Evolutionary conservation across 2,329 filamentous ascomycete genomes (phyloP).

Genomic region (Teratosphaeria destructans): DNA sequence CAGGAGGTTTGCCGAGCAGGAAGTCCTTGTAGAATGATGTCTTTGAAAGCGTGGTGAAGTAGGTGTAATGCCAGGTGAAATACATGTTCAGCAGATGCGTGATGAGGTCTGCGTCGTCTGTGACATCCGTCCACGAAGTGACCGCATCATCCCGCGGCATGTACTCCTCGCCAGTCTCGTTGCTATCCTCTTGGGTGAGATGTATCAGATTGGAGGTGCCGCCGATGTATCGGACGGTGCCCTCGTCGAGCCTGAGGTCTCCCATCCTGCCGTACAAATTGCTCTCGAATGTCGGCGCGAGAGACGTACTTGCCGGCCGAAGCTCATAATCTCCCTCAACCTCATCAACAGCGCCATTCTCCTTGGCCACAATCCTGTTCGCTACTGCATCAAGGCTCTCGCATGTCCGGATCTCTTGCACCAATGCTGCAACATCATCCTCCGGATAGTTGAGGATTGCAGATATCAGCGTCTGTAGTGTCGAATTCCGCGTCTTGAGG

Average conservation of each 20-base stretch:
- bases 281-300: slow-evolving; percentile 50
- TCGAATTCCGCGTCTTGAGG: slow-evolving; percentile 76
- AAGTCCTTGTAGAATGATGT: slow-evolving; percentile 82
- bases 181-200: slow-evolving; percentile 43
- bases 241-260: slow-evolving; percentile 76
- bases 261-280: slow-evolving; percentile 90
- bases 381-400: slow-evolving; percentile 60
- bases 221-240: slow-evolving; percentile 80
- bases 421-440: slow-evolving; percentile 69
- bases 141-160: slow-evolving; percentile 56
- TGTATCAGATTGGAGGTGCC: slow-evolving; percentile 92
- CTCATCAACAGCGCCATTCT: slow-evolving; percentile 37
- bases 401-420: slow-evolving; percentile 79
- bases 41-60: slow-evolving; percentile 85
- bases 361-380: slow-evolving; percentile 45
- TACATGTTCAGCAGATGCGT: slow-evolving; percentile 93
- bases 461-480: slow-evolving; percentile 83
- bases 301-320: slow-evolving; percentile 24
- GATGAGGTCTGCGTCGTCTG: slow-evolving; percentile 65
- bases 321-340: slow-evolving; percentile 33
- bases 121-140: slow-evolving; percentile 80
- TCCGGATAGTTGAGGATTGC: slow-evolving; percentile 86
- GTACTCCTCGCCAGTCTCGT: slow-evolving; percentile 32
- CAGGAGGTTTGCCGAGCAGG: slow-evolving; percentile 53
- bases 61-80: slow-evolving; percentile 95